Base-by-base conservation (phyloP, 2,329 filamentous ascomycete genomes). In the Fusarium nematophilum region DNA sequence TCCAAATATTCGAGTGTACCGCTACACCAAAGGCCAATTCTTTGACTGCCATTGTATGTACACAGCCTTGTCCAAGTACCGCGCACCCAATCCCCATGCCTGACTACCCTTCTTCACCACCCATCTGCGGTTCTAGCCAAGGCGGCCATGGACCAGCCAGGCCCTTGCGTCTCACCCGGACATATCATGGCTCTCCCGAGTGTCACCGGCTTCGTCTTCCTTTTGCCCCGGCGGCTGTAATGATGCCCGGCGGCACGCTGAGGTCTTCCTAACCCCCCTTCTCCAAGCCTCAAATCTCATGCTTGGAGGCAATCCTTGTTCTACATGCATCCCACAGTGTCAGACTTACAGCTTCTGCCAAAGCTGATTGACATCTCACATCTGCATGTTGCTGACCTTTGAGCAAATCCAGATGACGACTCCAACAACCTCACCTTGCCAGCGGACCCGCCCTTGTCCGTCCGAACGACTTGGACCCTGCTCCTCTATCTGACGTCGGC, bases 11-110 rank as follows among this genome's bases (percentile, higher is more conserved):
- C 84, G 94, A 27, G 86, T 97, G 25, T 97, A 97, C 77, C 86
- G 93, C 17, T 97, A 97, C 75, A 85, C 83, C 1, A 86, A 89
- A 63, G 92, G 91, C 0, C 93, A 97, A 72, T 97, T 93, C 73
- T 97, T 97, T 73, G 93, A 93, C 70, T 89, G 91, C 68, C 94
- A 97, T 73, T 97, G 92, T 94, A 84, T 68, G 89, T 68, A 14
- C 34, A 34, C 34, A 42, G 21, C 23, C 27, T 11, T 33, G 25
- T 40, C 36, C 25, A 29, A 44, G 23, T 39, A 23, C 18, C 14
- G 17, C 17, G 17, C 26, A 11, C 15, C 13, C 15, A 23, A n/a
- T 26, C 17, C 9, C 11, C 17, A 5, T 9, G 13, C 25, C 26
- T 14, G 29, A 11, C 21, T 15, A 15, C 26, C 29, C 36, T 40